phyloP scores from a whole-genome alignment of 805 yeast genomes.

The Scheffersomyces spartinae region DNA sequence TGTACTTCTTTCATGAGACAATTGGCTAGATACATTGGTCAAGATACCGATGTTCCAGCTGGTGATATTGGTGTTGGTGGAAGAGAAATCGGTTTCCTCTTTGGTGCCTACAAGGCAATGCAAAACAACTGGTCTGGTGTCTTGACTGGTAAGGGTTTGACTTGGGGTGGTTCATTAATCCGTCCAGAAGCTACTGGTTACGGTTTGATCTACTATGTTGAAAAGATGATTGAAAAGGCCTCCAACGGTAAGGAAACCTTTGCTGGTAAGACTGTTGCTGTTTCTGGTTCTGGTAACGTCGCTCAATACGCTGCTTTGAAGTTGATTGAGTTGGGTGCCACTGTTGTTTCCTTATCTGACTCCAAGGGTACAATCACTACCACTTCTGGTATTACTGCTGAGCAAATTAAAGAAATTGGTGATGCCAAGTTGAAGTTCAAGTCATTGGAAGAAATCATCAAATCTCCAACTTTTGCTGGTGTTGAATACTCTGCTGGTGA shows the following conservation, averaged over 20 bases:
- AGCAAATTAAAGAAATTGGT: constrained; percentile 63
- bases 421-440: constrained; percentile 73
- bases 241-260: constrained; percentile 81
- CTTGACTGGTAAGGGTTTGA: constrained; percentile 92
- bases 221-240: constrained; percentile 94
- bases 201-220: constrained; percentile 94
- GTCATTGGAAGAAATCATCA: constrained; percentile 58
- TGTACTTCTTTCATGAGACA: constrained; percentile 94
- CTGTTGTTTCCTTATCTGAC: constrained; percentile 88
- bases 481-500: constrained; percentile 84
- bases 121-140: constrained; percentile 95
- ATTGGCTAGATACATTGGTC: constrained; percentile 92
- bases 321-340: constrained; percentile 94
- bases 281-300: constrained; percentile 98
- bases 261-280: constrained; percentile 88
- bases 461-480: constrained; percentile 38
- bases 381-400: constrained; percentile 72
- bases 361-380: constrained; percentile 83
- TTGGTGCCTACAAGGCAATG: constrained; percentile 91
- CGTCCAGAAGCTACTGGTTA: constrained; percentile 99
- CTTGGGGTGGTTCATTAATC: constrained; percentile 98
- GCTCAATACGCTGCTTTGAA: constrained; percentile 98
- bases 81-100: constrained; percentile 86
- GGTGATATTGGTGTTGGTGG: constrained; percentile 99
- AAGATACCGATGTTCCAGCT: constrained; percentile 97